Base-by-base conservation (phyloP, 345 rosid species). In the Erucastrum elatum region DNA sequence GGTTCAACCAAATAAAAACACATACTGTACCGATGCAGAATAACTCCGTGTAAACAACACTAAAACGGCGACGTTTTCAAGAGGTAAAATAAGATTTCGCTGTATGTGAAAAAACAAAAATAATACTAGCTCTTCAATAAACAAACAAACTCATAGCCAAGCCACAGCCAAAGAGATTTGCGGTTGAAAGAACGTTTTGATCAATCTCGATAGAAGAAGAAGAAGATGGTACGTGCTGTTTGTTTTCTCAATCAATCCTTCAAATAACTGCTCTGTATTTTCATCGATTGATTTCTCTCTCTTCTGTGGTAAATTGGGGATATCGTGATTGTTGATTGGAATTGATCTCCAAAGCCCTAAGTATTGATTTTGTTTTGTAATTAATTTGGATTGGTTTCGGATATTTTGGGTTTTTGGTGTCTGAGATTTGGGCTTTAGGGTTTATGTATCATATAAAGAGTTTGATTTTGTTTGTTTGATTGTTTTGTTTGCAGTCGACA, bases 401-500 rank as follows among this genome's bases (percentile, higher is more conserved):
- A 15, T 46, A 64, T 65, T 78, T 77, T 12, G 35, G 62, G 63
- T 44, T 3, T n/a, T 39, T 7, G 72, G 6, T 66, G 10, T 9
- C 64, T 60, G 71, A 31, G 76, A 64, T 78, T 60, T 61, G 41
- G 70, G 61, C 37, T 5, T 35, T 67, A 37, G 75, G 71, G 34
- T 8, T 8, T 55, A 1, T 55, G 10, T 44, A 44, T 49, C 55
- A 49, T 49, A 49, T 49, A 13, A 46, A 13, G 30, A 1, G 5
- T 11, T 16, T 13, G 12, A 1, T 55, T 55, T 49, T 49, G 0
- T 2, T 15, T n/a, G 4, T 13, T 4, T 6, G 35, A 21, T 39
- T 37, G 9, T 37, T 34, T 34, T 34, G 37, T 34, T 34, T 87
- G 87, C 86, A 91, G 99, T 96, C 99, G 85, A 83, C 98, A 3